Conservation (phyloP, 768 basidiomycete genomes). For the Psilocybe tampanensis region DNA sequence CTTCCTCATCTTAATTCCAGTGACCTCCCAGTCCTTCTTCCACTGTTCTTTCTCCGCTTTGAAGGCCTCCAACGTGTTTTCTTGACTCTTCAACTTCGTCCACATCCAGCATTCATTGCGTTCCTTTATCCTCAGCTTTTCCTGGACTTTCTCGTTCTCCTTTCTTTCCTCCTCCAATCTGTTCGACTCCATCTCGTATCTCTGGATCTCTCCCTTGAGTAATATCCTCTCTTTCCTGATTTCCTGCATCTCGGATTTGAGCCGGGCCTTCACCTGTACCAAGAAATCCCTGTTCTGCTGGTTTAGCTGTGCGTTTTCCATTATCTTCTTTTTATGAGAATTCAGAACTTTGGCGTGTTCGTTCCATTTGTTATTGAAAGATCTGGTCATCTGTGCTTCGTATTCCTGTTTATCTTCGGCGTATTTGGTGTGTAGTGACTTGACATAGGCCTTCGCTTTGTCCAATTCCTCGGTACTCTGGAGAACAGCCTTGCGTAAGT, state of each 20-base stretch:
- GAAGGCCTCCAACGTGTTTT: neutral
- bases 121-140: neutral
- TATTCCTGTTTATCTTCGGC: neutral
- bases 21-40: neutral
- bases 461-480: neutral
- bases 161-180: neutral
- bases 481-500: neutral
- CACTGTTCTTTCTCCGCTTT: neutral
- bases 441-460: neutral
- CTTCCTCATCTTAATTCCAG: neutral
- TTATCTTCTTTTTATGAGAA: neutral
- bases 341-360: neutral
- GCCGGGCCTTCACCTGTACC: neutral
- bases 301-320: neutral
- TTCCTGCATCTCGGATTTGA: neutral
- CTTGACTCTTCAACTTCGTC: neutral
- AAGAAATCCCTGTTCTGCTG: neutral
- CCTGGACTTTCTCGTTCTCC: neutral
- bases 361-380: neutral
- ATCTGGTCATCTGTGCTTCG: neutral
- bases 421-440: too few relatives aligned
- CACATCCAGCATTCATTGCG: neutral
- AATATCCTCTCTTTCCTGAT: neutral
- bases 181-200: neutral
- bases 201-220: neutral